Percentiles rank a stretch among this genome's conserved stretches.
phyloP scores from a whole-genome alignment of 1,284 basidiomycete genomes.

The Ceratobasidium sp. region DNA sequence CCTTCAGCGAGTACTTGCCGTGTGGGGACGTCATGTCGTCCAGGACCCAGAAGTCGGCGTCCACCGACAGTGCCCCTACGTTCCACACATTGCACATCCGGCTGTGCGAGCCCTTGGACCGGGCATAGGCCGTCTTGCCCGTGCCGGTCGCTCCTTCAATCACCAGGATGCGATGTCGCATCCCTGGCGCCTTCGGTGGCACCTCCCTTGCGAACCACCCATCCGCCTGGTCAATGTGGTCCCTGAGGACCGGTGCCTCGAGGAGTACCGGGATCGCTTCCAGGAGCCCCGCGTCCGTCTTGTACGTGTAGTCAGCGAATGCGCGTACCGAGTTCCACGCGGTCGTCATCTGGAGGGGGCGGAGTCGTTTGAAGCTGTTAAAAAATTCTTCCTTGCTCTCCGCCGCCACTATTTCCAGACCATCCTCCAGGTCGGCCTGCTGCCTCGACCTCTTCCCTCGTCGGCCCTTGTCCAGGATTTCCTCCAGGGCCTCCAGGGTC shows the following conservation, averaged over 20 bases:
- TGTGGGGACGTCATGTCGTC: background rate
- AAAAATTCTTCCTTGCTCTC: too few relatives aligned
- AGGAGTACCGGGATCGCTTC: too few relatives aligned
- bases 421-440: too few relatives aligned
- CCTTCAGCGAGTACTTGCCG: background rate
- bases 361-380: too few relatives aligned
- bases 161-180: background rate
- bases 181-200: background rate
- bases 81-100: slow-evolving; percentile 9
- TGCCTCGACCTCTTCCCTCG: too few relatives aligned
- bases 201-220: too few relatives aligned
- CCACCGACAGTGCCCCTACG: background rate
- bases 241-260: too few relatives aligned
- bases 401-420: too few relatives aligned
- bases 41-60: background rate
- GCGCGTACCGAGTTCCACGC: background rate
- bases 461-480: too few relatives aligned
- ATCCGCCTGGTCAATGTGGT: background rate
- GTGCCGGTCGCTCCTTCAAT: background rate
- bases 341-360: background rate
- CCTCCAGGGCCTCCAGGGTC: too few relatives aligned
- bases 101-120: slow-evolving; percentile 2
- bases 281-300: too few relatives aligned
- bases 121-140: too few relatives aligned
- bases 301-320: background rate